Conservation (phyloP, 306 rosid genomes). For the Gleditsia sinensis region DNA sequence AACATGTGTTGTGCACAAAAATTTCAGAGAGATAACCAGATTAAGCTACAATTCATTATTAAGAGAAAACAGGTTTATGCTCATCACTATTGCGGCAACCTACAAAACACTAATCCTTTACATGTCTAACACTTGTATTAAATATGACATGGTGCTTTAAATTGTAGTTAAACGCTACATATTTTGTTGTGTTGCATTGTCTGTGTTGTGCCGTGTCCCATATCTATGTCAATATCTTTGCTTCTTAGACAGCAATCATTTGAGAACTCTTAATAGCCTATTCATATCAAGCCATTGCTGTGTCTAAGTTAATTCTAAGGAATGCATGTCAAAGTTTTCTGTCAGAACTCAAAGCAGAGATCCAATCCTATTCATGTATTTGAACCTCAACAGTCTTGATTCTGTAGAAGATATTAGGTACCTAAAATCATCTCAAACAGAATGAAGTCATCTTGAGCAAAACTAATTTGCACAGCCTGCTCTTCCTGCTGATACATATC, state of each 20-base stretch:
- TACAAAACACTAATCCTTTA: too few species aligned
- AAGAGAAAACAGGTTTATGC: background rate
- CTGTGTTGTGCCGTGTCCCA: too few species aligned
- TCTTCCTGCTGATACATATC: background rate
- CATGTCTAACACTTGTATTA: too few species aligned
- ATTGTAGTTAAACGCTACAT: too few species aligned
- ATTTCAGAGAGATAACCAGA: conserved; percentile 26
- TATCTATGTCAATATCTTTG: too few species aligned
- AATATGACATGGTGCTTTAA: too few species aligned
- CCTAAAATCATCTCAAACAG: conserved; percentile 6
- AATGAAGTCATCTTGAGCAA: conserved; percentile 1
- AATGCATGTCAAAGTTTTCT: background rate
- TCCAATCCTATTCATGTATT: background rate
- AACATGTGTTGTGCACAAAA: conserved; percentile 17
- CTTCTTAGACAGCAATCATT: too few species aligned
- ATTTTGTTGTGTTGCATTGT: too few species aligned
- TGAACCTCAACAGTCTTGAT: too few species aligned
- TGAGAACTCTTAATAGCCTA: background rate
- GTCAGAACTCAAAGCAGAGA: background rate
- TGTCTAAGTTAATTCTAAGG: background rate
- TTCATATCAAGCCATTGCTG: background rate
- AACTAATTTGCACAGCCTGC: background rate
- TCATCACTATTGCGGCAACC: background rate
- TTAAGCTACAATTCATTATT: background rate
- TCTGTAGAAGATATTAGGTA: background rate